These are phyloP conservation scores for Kappamyces sp. DNA, from an alignment of 192 early-diverging fungal genomes.

Conservation along the genomic window DNA sequence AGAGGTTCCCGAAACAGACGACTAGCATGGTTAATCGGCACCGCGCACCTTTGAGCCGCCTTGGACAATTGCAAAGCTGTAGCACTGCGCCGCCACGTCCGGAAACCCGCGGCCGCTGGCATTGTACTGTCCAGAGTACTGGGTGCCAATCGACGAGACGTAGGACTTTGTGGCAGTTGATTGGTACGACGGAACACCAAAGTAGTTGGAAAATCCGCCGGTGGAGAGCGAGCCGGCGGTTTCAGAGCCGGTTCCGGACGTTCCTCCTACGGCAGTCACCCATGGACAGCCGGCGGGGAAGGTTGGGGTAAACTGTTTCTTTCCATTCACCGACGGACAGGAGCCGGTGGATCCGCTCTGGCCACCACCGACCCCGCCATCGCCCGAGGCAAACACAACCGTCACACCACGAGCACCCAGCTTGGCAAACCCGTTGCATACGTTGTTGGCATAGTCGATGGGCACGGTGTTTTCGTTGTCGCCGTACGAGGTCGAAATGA, in stretches of 20 bases:
- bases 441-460: constrained; percentile 3
- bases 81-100: constrained; percentile 10
- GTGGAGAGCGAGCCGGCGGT: not conserved
- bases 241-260: not conserved
- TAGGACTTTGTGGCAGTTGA: not conserved
- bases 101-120: constrained; percentile 3
- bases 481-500: constrained; percentile 10
- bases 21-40: too few relatives aligned
- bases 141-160: not conserved
- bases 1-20: constrained; percentile 3
- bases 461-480: constrained; percentile 16
- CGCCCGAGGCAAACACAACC: constrained; percentile 9
- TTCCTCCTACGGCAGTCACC: constrained; percentile 13
- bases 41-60: too few relatives aligned
- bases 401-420: constrained; percentile 3
- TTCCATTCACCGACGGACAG: constrained; percentile 9
- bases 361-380: not conserved
- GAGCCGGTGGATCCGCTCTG: not conserved
- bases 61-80: not conserved
- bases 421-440: constrained; percentile 12
- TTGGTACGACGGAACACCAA: constrained; percentile 6
- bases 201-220: constrained; percentile 13
- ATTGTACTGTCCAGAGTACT: constrained; percentile 6
- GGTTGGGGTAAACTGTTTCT: constrained; percentile 13
- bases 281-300: constrained; percentile 14